Evolutionary conservation across 2,329 filamentous ascomycete genomes (phyloP), one percentile per base, ranked within the genome.

Genomic region (Dactylellina drechsleri): DNA sequence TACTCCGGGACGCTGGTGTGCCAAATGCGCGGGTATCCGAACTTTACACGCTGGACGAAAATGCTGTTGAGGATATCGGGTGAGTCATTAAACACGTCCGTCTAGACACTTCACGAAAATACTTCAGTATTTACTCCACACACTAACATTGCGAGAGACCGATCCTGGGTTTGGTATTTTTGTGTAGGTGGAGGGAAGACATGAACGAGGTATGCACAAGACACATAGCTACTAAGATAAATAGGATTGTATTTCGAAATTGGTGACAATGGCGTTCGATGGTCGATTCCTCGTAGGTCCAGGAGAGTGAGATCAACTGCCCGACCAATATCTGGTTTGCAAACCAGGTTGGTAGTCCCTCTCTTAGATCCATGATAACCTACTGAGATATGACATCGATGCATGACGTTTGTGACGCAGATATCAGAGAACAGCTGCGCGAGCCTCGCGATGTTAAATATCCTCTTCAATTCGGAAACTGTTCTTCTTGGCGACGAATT

Each of bases 361-460:
- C 13, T 12, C 18, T 2, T 16, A n/a, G 15, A 16, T 18, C 8
- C 8, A 4, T 23, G 47, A 4, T 4, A 50, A 16, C 4, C 18
- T 23, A 45, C n/a, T 45, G 41, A 16, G 4, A 45, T 15, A 45
- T 16, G 41, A 16, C 12, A 45, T 45, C 12, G 4, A 4, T 45
- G 4, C 4, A 12, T 13, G 12, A 45, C n/a, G n/a, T n/a, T n/a
- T n/a, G 41, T 10, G 41, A 15, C 41, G 41, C 76, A 94, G 90
- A 92, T 91, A 0, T 90, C 89, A 0, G 86, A 87, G 66, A 96
- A 96, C 81, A 90, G 92, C 26, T 99, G 95, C 82, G 95, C 92
- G 18, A 95, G 92, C n/a, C 88, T 97, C 53, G 93, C 95, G 2
- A 85, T 98, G 77, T 86, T 97, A 78, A 98, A 98, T 79, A 96